Conservation (phyloP, 345 rosid genomes). For the Arabis alpina region DNA sequence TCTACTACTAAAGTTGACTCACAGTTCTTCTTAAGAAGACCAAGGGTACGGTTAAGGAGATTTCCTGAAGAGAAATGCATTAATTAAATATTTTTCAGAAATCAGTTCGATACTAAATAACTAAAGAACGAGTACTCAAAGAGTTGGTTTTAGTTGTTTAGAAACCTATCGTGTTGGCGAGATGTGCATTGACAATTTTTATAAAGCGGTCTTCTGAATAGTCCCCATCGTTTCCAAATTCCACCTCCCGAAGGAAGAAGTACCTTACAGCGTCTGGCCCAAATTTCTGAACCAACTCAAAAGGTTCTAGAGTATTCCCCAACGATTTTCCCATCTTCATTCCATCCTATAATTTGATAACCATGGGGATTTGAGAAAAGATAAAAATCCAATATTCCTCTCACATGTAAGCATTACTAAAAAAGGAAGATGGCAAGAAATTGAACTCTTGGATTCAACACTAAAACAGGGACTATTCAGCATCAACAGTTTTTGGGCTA, state of each 20-base stretch:
- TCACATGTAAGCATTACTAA: slow-evolving; percentile 1
- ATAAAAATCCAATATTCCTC: background rate
- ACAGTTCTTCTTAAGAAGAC: slow-evolving; percentile 88
- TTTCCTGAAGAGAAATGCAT: slow-evolving; percentile 59
- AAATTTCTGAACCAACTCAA: slow-evolving; percentile 74
- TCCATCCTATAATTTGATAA: slow-evolving; percentile 80
- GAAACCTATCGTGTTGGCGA: slow-evolving; percentile 88
- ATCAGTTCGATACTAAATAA: background rate
- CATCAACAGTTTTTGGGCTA: slow-evolving; percentile 10
- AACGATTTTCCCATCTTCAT: slow-evolving; percentile 98
- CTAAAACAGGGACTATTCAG: background rate
- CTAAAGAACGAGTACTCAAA: background rate
- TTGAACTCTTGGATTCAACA: slow-evolving; percentile 2
- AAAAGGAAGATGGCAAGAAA: background rate
- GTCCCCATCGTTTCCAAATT: slow-evolving; percentile 94
- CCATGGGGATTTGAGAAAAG: background rate
- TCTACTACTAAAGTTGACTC: slow-evolving; percentile 76
- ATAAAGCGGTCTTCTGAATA: slow-evolving; percentile 92
- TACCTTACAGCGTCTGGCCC: slow-evolving; percentile 94
- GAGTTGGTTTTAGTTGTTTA: slow-evolving; percentile 23
- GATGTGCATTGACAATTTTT: slow-evolving; percentile 89
- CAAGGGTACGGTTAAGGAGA: slow-evolving; percentile 93
- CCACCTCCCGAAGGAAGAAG: slow-evolving; percentile 88
- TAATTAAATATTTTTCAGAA: background rate
- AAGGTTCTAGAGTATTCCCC: slow-evolving; percentile 91